A percentile compares a stretch with the other conserved stretches of the same genome.
These are phyloP conservation scores for Chlamydomonas schloesseri DNA, from an alignment of 139 green algal genomes.

Conservation along the genomic window DNA sequence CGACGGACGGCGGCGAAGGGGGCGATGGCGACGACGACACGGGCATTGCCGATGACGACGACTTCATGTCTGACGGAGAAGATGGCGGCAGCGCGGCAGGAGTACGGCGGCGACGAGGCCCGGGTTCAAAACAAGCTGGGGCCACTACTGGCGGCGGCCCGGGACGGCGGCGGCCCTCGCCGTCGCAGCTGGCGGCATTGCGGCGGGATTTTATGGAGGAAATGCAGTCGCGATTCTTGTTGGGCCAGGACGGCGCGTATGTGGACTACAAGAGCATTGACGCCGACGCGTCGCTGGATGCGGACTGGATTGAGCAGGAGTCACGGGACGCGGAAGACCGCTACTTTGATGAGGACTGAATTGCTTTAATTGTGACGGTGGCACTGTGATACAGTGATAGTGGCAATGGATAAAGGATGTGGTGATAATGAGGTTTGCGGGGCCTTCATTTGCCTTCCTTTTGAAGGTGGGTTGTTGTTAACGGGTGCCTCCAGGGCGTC, in stretches of 20 bases:
- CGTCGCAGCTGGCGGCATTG: conserved; percentile 20
- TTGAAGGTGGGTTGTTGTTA: no score
- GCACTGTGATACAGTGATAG: no score
- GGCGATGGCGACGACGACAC: background rate
- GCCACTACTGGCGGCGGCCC: no score
- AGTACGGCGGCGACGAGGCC: background rate
- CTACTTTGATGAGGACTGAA: conserved; percentile 66
- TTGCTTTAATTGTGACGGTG: no score
- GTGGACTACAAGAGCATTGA: conserved; percentile 66
- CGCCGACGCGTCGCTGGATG: conserved; percentile 56
- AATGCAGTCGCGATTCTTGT: conserved; percentile 84
- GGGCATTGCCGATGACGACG: background rate
- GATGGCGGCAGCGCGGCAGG: conserved; percentile 70
- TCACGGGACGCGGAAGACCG: conserved; percentile 62
- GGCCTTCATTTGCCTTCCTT: no score
- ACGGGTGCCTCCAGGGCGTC: no score
- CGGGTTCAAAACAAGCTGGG: no score
- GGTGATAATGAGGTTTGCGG: no score
- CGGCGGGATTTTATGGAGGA: conserved; percentile 68
- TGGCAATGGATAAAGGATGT: no score
- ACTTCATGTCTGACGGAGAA: no score
- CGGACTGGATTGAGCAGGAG: conserved; percentile 61
- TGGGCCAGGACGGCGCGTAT: conserved; percentile 61
- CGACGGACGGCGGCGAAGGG: background rate
- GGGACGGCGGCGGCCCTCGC: no score